Evolutionary conservation across 2,329 filamentous ascomycete species (phyloP), one percentile per base, ranked within the genome.

Genomic region (Penicillium italicum): DNA sequence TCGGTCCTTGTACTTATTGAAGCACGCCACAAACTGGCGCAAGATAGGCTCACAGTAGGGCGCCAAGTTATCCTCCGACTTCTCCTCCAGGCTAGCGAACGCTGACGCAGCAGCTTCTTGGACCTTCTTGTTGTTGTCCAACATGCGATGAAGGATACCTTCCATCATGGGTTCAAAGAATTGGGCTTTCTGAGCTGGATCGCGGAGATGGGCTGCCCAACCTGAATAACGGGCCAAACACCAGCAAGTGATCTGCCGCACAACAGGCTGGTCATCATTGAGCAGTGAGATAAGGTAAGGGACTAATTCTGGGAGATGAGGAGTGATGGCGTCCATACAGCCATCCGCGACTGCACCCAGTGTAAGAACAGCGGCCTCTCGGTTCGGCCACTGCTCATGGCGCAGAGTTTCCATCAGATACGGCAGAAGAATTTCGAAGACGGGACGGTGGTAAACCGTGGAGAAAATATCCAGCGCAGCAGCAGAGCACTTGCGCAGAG

Each of bases 161-260:
- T 96, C 93, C 91, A 99, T 96, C 82, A 97, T 89, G 0, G 93
- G 93, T 67, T 94, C 88, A 67, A 99, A 99, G 74, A 85, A 97
- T 55, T 85, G 83, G 49, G 87, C 82, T 68, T 87, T 88, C 60
- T 91, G 83, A 18, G 78, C 76, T 16, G 81, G 81, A 47, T 88
- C 85, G 24, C 83, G 77, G 22, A 97, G 82, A 59, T 86, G 84
- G 5, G 91, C 88, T 10, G 92, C 93, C 94, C 94, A 99, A 42
- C 86, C 81, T 5, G 94, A 96, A 74, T 97, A 99, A 43, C 94
- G 85, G 18, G 92, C 92, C 22, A 99, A 82, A 6, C 94, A 95
- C 94, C 94, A 99, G 75, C 94, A 99, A 24, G 93, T 97, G 63
- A 99, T 99, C 70, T 96, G 91, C 59, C 94, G 84, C 36, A 99